phyloP scores from a whole-genome alignment of 75 land plant genomes.

The Picea sitchensis region DNA sequence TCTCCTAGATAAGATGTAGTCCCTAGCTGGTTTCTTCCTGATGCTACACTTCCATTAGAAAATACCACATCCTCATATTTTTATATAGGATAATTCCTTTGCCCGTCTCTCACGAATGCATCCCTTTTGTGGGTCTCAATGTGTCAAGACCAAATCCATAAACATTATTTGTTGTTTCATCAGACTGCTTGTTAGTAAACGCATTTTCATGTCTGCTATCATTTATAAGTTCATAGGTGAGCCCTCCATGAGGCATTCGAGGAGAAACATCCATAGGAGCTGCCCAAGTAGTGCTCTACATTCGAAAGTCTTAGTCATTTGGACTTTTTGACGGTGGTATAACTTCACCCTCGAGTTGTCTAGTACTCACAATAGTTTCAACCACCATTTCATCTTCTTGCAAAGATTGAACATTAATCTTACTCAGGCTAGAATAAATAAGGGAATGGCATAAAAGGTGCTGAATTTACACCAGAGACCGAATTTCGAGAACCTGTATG shows the following conservation, averaged over 20 bases:
- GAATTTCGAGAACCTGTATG: constrained; percentile 16
- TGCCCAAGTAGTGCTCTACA: neutral
- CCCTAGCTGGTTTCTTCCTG: neutral
- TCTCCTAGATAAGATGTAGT: neutral
- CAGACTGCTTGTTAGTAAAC: neutral
- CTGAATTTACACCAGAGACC: constrained; percentile 12
- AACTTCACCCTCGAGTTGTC: too few relatives aligned
- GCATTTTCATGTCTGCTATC: neutral
- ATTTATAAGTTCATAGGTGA: neutral
- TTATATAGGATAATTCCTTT: neutral
- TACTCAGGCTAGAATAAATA: constrained; percentile 59
- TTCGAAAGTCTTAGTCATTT: neutral
- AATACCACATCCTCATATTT: neutral
- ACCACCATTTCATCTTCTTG: constrained; percentile 13
- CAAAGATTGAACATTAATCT: constrained; percentile 22
- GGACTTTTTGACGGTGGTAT: neutral
- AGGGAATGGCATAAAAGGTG: constrained; percentile 45
- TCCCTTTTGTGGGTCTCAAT: neutral
- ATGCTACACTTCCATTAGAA: neutral
- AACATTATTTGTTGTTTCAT: neutral
- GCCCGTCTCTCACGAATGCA: neutral
- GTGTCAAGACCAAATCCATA: neutral
- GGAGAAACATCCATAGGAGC: constrained; percentile 36
- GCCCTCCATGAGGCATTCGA: constrained; percentile 11
- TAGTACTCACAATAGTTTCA: too few relatives aligned